Evolutionary conservation across 2,329 filamentous ascomycete genomes (phyloP), one percentile per base, ranked within the genome.

Genomic region (Aspergillus clavatus): DNA sequence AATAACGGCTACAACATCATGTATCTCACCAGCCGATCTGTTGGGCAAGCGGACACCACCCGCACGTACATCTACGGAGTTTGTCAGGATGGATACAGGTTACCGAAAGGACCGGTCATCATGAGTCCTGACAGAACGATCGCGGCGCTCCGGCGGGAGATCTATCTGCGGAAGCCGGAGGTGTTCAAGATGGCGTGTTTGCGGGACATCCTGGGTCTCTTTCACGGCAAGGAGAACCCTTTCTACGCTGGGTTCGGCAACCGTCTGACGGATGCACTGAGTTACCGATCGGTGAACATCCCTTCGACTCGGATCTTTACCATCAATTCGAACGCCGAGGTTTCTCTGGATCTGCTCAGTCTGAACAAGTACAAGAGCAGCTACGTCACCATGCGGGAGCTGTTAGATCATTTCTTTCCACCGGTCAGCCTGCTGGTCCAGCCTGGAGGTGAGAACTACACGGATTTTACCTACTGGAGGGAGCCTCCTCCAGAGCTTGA

Each of bases 161-260:
- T 98, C 5, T 98, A 98, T 64, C 77, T 98, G 21, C 82, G 93
- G 42, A 97, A 98, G 66, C 94, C 93, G 0, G 90, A 98, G 63
- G 89, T 98, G 6, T 98, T 98, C 80, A 98, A 98, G 71, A 98
- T 98, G 94, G 89, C 93, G 2, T 98, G 93, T 52, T 73, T 98
- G 16, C 83, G 93, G 31, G 93, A 98, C 65, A 97, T 98, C 56
- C 83, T 90, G 62, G 87, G 84, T 47, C 77, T 98, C 0, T 98
- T 96, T 61, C 84, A 82, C 2, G 76, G 81, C 0, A 82, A 86
- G 21, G 76, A 81, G 33, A 89, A 84, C 14, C 91, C 93, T 0
- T 98, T 98, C 62, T 97, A 95, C 60, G 94, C 94, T 8, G 93
- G 93, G 0, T 98, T 97, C 61, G 93, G 94, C 47, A 98, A 98